These are phyloP conservation scores for Boletellus deceptivus DNA, from an alignment of 1,284 basidiomycete species.

Conservation along the genomic window DNA sequence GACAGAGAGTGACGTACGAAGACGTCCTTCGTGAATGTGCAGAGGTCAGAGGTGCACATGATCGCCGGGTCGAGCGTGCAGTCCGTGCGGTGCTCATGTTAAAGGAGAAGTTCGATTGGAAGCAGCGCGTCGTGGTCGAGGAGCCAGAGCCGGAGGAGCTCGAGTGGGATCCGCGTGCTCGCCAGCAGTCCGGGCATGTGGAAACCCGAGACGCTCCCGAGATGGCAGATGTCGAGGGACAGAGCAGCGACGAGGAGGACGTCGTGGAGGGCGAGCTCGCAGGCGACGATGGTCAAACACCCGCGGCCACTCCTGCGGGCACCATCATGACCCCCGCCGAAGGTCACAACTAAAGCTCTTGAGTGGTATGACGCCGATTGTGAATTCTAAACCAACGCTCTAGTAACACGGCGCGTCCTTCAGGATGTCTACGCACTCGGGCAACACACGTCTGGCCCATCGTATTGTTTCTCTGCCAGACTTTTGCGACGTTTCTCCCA, in stretches of 20 bases:
- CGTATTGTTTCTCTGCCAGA: conserved; percentile 16
- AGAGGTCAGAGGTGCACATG: conserved; percentile 64
- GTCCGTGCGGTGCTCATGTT: conserved; percentile 70
- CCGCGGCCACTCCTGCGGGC: conserved; percentile 20
- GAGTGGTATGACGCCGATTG: background rate
- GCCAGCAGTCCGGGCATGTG: conserved; percentile 20
- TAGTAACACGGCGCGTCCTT: conserved; percentile 51
- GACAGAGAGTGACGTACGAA: conserved; percentile 25
- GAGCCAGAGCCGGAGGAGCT: conserved; percentile 74
- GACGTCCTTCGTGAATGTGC: conserved; percentile 66
- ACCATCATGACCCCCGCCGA: conserved; percentile 23
- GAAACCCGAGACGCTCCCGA: conserved; percentile 32
- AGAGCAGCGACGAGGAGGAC: conserved; percentile 37
- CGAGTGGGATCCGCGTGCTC: conserved; percentile 57
- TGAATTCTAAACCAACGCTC: background rate
- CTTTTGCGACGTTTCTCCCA: background rate
- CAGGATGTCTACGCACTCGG: conserved; percentile 38
- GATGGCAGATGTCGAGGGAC: conserved; percentile 40
- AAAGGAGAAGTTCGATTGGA: conserved; percentile 75
- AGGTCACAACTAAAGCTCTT: conserved; percentile 1
- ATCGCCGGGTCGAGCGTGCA: conserved; percentile 67
- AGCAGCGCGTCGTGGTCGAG: conserved; percentile 66
- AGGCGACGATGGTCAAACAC: conserved; percentile 31
- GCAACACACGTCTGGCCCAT: conserved; percentile 45
- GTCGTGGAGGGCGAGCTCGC: conserved; percentile 35